These are phyloP conservation scores for Periconia sp. DNA, from an alignment of 2,329 filamentous ascomycete genomes.

Conservation along the genomic window DNA sequence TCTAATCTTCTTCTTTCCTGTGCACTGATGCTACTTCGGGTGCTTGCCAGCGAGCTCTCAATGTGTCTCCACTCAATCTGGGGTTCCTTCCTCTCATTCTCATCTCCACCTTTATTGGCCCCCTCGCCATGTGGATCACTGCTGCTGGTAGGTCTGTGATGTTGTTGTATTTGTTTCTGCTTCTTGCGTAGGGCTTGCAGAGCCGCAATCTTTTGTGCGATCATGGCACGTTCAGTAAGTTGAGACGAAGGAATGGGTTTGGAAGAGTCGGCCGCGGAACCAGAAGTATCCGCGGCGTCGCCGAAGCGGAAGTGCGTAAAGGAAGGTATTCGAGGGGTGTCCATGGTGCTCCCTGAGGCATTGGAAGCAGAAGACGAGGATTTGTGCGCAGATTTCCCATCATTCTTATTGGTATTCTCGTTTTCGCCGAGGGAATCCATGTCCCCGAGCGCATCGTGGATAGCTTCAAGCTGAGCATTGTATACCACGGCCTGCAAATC, in stretches of 20 bases:
- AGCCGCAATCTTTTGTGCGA: slow-evolving; percentile 78
- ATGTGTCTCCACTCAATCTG: slow-evolving; percentile 84
- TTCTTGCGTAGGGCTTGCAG: slow-evolving; percentile 72
- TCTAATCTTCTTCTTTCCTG: slow-evolving; percentile 74
- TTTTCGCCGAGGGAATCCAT: slow-evolving; percentile 40
- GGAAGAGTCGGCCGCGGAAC: slow-evolving; percentile 22
- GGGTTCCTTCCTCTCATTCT: slow-evolving; percentile 63
- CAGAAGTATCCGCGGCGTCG: slow-evolving; percentile 42
- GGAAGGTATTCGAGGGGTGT: slow-evolving; percentile 31
- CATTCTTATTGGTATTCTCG: slow-evolving; percentile 12
- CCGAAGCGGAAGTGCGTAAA: slow-evolving; percentile 78
- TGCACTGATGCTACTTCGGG: slow-evolving; percentile 78
- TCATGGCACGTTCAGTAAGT: slow-evolving; percentile 76
- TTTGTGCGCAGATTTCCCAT: slow-evolving; percentile 28
- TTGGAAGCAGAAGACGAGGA: slow-evolving; percentile 8
- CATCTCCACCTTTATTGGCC: slow-evolving; percentile 38
- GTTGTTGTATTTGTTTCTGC: slow-evolving; percentile 52
- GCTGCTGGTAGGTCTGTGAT: slow-evolving; percentile 22
- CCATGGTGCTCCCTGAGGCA: slow-evolving; percentile 4
- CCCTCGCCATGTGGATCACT: slow-evolving; percentile 23
- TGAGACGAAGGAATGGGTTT: slow-evolving; percentile 53
- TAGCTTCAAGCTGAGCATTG: slow-evolving; percentile 94
- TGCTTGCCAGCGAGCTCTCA: slow-evolving; percentile 72
- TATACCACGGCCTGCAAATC: slow-evolving; percentile 94
- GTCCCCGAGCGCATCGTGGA: slow-evolving; percentile 83